Evolutionary conservation across 441 rosid species (phyloP).

Genomic region (Erodium texanum): DNA sequence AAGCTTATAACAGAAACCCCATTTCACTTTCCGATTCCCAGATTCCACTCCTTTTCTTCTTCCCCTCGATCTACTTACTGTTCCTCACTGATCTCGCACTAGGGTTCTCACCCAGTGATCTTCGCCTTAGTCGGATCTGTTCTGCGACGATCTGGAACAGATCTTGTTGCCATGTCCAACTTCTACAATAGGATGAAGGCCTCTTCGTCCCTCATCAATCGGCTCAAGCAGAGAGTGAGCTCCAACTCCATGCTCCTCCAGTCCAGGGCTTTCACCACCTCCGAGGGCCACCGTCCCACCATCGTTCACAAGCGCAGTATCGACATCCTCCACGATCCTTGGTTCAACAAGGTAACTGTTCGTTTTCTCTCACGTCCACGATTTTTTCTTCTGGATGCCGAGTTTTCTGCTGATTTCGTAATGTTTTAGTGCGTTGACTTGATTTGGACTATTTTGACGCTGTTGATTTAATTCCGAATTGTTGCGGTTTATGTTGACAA

Average conservation of each 20-base stretch:
- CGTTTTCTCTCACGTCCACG: not conserved
- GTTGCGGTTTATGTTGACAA: not conserved
- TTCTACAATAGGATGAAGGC: constrained; percentile 45
- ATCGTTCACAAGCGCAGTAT: constrained; percentile 94
- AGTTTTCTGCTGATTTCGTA: not conserved
- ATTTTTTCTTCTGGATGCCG: not conserved
- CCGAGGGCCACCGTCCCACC: constrained; percentile 89
- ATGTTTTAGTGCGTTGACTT: not conserved
- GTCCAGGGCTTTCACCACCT: constrained; percentile 58
- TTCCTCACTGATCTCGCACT: not conserved
- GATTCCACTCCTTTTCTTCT: not conserved
- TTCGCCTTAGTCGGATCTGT: not conserved
- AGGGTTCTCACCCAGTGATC: not conserved
- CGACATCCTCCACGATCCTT: constrained; percentile 95
- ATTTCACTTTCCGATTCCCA: not conserved
- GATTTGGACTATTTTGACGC: not conserved
- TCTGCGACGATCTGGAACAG: not conserved
- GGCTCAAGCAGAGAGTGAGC: constrained; percentile 32
- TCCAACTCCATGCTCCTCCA: constrained; percentile 18
- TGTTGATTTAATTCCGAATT: not conserved
- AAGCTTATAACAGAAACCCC: not conserved
- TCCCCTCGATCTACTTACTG: not conserved
- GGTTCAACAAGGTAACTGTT: constrained; percentile 78
- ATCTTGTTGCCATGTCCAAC: constrained; percentile 26
- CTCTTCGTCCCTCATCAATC: constrained; percentile 43